A percentile compares a stretch with the other conserved stretches of the same genome.
Conservation (phyloP, 169 alveolate genomes). For the Eimeria zaria region DNA sequence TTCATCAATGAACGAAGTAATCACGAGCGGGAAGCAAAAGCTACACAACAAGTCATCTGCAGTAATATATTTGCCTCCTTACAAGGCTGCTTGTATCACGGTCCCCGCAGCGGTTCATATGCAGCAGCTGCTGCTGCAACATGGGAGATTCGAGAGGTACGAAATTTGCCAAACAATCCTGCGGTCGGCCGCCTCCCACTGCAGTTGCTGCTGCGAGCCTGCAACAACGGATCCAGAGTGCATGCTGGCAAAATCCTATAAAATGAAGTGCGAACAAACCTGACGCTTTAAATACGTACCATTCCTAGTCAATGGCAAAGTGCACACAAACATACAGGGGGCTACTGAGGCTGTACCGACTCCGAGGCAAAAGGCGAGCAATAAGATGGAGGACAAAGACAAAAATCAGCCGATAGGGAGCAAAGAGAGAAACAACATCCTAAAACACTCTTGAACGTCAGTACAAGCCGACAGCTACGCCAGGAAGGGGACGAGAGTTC, state of each 20-base stretch:
- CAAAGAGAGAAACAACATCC: neutral
- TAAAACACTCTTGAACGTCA: neutral
- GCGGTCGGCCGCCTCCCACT: neutral
- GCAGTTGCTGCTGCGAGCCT: neutral
- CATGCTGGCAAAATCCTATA: neutral
- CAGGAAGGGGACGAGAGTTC: neutral
- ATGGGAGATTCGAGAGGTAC: neutral
- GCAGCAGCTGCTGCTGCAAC: constrained; percentile 54
- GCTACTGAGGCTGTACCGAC: neutral
- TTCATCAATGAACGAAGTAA: neutral
- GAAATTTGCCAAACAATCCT: neutral
- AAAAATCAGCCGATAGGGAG: neutral
- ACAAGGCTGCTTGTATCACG: constrained; percentile 32
- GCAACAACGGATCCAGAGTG: neutral
- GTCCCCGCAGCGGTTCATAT: neutral
- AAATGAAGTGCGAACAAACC: neutral
- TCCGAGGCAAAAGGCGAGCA: neutral
- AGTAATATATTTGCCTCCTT: neutral
- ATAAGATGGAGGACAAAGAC: neutral
- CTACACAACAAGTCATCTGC: neutral
- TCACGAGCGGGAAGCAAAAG: neutral
- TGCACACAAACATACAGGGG: neutral
- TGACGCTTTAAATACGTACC: neutral
- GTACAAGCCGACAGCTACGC: neutral
- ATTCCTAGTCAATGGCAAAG: neutral